A percentile compares a stretch with the other conserved stretches of the same genome.
phyloP scores from a whole-genome alignment of 2,329 filamentous ascomycete species.

The Triangularia setosa region DNA sequence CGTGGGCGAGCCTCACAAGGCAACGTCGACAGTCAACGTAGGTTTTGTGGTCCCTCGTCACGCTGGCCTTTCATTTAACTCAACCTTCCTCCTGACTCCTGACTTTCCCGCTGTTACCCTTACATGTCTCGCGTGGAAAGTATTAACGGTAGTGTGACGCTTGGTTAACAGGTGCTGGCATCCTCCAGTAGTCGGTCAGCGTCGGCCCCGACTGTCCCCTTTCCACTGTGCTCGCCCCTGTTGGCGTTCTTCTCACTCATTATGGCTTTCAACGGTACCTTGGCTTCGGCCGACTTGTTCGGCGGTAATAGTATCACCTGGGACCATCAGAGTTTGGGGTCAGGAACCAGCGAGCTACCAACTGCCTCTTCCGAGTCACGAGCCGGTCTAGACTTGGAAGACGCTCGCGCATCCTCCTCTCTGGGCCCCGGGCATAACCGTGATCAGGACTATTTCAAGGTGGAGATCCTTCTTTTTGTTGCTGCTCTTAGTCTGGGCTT shows the following conservation, averaged over 20 bases:
- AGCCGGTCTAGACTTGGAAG: not conserved
- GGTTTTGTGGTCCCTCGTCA: not conserved
- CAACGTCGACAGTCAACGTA: not conserved
- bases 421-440: not conserved
- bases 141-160: conserved; percentile 5
- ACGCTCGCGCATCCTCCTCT: not conserved
- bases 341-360: not conserved
- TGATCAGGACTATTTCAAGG: conserved; percentile 1
- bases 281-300: not conserved
- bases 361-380: conserved; percentile 3
- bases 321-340: not conserved
- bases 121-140: not conserved
- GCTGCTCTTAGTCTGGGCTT: conserved; percentile 3
- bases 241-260: conserved; percentile 4
- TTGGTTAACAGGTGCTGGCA: not conserved
- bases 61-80: not conserved
- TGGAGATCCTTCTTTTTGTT: conserved; percentile 2
- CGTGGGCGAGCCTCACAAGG: not conserved
- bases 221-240: not conserved
- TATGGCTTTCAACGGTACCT: not conserved
- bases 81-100: not conserved
- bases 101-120: not conserved
- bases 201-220: not conserved
- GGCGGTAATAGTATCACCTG: not conserved
- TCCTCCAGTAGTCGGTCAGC: not conserved